Evolutionary conservation across 2,329 filamentous ascomycete genomes (phyloP), one percentile per base, ranked within the genome.

Genomic region (Talaromyces sp.): DNA sequence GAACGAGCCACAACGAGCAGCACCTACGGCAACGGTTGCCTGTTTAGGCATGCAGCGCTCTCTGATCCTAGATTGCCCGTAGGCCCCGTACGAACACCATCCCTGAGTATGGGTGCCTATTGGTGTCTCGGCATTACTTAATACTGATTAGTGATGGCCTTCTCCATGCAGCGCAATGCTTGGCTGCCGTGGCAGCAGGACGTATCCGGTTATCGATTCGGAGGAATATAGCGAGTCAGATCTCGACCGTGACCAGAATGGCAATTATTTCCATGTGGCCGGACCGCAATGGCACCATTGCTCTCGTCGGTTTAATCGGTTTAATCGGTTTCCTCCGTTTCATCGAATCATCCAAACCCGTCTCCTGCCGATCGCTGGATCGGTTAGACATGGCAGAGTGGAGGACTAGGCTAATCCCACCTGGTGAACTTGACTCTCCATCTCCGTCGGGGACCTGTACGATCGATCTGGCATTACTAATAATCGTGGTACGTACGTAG

Each of bases 321-420:
- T n/a, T n/a, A n/a, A n/a, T n/a, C n/a, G n/a, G n/a, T n/a, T n/a
- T n/a, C n/a, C n/a, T n/a, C n/a, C n/a, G n/a, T n/a, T n/a, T n/a
- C n/a, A 22, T 46, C 43, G 43, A 46, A 46, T 46, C 43, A 46
- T 46, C 22, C 9, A 46, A 31, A 11, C 17, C n/a, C 25, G 28
- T 48, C 45, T 48, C 45, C 45, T 48, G 45, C 45, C 45, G 45
- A 48, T 48, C 45, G 28, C 45, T 19, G 25, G 17, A 28, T n/a
- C 25, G n/a, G n/a, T n/a, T n/a, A n/a, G n/a, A n/a, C n/a, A n/a
- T n/a, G n/a, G n/a, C n/a, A n/a, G n/a, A n/a, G n/a, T n/a, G n/a
- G n/a, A n/a, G n/a, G n/a, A n/a, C n/a, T n/a, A n/a, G n/a, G n/a
- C n/a, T n/a, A n/a, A n/a, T n/a, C n/a, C n/a, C n/a, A n/a, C n/a